Evolutionary conservation across 208 protist genomes (phyloP).

Genomic region (Blechomonas ayalai): DNA sequence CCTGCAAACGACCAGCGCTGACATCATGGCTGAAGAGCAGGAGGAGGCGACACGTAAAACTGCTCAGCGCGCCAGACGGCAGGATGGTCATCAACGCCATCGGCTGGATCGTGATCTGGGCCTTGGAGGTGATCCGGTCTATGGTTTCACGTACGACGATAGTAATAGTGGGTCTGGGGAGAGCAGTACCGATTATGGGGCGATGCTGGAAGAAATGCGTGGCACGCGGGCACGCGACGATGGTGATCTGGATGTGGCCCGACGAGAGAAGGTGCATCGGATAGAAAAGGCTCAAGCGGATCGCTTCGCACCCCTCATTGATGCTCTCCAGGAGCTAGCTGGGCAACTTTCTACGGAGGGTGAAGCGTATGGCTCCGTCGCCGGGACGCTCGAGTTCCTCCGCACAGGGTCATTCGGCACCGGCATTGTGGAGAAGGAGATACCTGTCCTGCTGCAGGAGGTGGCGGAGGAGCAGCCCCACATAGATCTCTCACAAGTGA

Average conservation of each 20-base stretch:
- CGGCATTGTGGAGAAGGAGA: slow-evolving; percentile 36
- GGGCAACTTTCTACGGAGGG: slow-evolving; percentile 23
- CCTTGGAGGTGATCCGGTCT: slow-evolving; percentile 11
- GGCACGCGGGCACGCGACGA: slow-evolving; percentile 11
- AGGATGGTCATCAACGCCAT: slow-evolving; percentile 12
- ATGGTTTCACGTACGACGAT: slow-evolving; percentile 6
- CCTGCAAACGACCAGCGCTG: slow-evolving; percentile 31
- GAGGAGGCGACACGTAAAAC: slow-evolving; percentile 33
- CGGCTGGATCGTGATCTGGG: slow-evolving; percentile 5
- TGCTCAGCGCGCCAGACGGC: slow-evolving; percentile 19
- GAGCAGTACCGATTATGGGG: slow-evolving; percentile 14
- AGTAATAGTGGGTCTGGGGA: slow-evolving; percentile 8
- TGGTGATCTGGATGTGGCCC: slow-evolving; percentile 12
- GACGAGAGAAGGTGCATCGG: slow-evolving; percentile 2
- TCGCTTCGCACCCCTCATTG: slow-evolving; percentile 19
- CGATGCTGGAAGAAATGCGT: slow-evolving; percentile 16
- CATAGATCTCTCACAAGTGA: slow-evolving; percentile 16
- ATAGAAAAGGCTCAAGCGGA: slow-evolving; percentile 4
- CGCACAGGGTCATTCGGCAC: slow-evolving; percentile 28
- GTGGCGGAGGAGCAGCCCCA: slow-evolving; percentile 41
- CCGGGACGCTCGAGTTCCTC: slow-evolving; percentile 62
- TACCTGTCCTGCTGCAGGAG: slow-evolving; percentile 51
- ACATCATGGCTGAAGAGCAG: slow-evolving; percentile 51
- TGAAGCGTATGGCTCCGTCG: slow-evolving; percentile 37
- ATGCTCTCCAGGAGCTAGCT: slow-evolving; percentile 30